Evolutionary conservation across 2,329 filamentous ascomycete species (phyloP), one percentile per base, ranked within the genome.

Genomic region (Aspergillus aculeatus): DNA sequence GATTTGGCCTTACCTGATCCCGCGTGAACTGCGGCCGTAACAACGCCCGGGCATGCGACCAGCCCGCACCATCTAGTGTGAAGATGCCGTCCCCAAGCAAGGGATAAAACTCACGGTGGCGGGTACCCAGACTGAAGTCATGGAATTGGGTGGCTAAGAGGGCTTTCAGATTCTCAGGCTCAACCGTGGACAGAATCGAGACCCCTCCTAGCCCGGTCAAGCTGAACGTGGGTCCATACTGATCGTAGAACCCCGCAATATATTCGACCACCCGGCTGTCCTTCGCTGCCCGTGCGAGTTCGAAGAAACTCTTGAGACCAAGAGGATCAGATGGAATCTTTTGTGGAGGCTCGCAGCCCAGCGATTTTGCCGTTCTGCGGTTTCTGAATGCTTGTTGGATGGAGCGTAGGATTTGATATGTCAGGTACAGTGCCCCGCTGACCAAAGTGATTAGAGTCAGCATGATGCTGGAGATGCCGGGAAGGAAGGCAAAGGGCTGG

Each of bases 21-120:
- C 89, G 89, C 65, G 92, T 86, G 75, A 97, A 96, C 70, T 95
- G 91, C 0, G 93, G 92, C 9, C 92, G 83, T 66, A 97, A 86
- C 62, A 96, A 80, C 63, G 91, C 88, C 4, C 93, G 84, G 52
- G 88, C 91, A 65, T 85, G 83, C 67, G 93, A 89, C 93, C 93
- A 97, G 48, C 83, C 78, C 5, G 86, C 80, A 2, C 89, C 89
- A 73, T 96, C 92, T 0, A 90, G 91, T 0, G 88, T 89, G 74
- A 76, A 76, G 61, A 86, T 86, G 6, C 81, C 80, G 77, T 76
- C 73, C 1, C 77, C 77, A 4, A 79, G 65, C 48, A 79, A 64
- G 1, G 77, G 77, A 26, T 68, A 68, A 59, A 74, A 73, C 77
- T 93, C 86, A 24, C 91, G 89, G 31, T 96, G 79, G 65, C 94